Evolutionary conservation across 192 early-diverging fungal species (phyloP).

Genomic region (Jimgerdemannia flammicorona): DNA sequence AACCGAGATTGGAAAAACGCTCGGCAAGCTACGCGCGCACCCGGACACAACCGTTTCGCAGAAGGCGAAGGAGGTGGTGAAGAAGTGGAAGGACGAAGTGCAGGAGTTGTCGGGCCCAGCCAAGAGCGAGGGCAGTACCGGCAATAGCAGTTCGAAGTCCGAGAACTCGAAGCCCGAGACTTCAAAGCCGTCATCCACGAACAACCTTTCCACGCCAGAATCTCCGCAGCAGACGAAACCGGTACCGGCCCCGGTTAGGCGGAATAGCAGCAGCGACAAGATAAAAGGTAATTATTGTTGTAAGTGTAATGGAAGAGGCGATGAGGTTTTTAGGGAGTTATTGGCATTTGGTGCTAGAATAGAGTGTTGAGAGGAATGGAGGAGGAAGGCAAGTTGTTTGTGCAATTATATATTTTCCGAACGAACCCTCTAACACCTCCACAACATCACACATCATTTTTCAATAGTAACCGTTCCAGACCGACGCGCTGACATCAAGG

Average conservation of each 20-base stretch:
- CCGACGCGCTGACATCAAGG: neutral
- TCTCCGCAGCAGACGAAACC: neutral
- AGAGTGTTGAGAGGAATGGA: no score
- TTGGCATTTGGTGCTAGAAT: no score
- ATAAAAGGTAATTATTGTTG: neutral
- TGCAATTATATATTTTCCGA: neutral
- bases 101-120: neutral
- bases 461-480: neutral
- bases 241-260: neutral
- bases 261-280: neutral
- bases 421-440: neutral
- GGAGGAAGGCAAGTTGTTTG: neutral
- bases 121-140: neutral
- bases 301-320: no score
- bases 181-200: neutral
- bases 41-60: conserved; percentile 51
- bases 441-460: conserved; percentile 3
- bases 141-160: neutral
- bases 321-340: no score
- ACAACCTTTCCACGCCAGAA: neutral
- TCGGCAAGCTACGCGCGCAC: conserved; percentile 71
- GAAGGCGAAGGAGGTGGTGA: conserved; percentile 66
- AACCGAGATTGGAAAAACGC: conserved; percentile 75
- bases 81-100: conserved; percentile 80
- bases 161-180: conserved; percentile 10